Evolutionary conservation across 345 rosid species (phyloP), one percentile per base, ranked within the genome.

Genomic region (Gossypium australe): DNA sequence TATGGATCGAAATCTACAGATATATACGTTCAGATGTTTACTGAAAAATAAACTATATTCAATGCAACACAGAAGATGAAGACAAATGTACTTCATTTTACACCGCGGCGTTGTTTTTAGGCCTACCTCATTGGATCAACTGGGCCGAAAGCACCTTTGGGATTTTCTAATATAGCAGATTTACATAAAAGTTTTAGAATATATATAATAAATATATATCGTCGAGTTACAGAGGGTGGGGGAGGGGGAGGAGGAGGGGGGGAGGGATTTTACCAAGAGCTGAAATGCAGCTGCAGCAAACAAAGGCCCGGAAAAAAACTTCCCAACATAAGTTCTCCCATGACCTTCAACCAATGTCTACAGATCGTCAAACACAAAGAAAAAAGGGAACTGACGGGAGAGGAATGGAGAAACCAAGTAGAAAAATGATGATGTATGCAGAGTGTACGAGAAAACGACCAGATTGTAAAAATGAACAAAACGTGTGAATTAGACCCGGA

Each of bases 401-500:
- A 44, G 8, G 25, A 29, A 53, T 48, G 43, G 25, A 58, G 57
- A 34, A 41, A n/a, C 16, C 11, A 12, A 61, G 70, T 3, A 10
- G n/a, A 44, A 41, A 12, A 43, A 9, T 2, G 49, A 44, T n/a
- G 17, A 45, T 24, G 10, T 51, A n/a, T 18, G 18, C 18, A 7
- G 43, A 56, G 18, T 1, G 24, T 27, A 59, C 14, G 65, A 47
- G 22, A 34, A 43, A 75, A 11, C 12, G 0, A 44, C 16, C 41
- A 12, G n/a, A 59, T 11, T 27, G 22, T 10, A 64, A 60, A 22
- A 17, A 11, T 7, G 1, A 53, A 25, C 25, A 18, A 64, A 8
- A n/a, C 9, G 9, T 11, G 10, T 60, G 60, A 56, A 79, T 70
- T 80, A 89, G 81, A 66, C 87, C 58, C 95, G 86, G 14, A 88